Evolutionary conservation across 2,329 filamentous ascomycete species (phyloP).

Genomic region (Talaromyces marneffei): DNA sequence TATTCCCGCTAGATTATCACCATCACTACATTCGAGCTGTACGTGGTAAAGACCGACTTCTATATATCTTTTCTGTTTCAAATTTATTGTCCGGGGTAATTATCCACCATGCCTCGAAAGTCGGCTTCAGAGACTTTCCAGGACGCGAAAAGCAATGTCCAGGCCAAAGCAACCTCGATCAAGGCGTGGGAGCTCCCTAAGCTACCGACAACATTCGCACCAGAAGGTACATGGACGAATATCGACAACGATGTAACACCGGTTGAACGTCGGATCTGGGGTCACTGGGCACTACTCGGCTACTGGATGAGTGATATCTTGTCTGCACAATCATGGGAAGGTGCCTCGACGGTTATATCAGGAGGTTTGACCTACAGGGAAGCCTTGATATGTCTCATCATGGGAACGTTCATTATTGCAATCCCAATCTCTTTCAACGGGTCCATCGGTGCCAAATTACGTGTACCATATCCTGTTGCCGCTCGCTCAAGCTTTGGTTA

Average conservation of each 20-base stretch:
- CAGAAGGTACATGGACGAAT: conserved; percentile 29
- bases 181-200: conserved; percentile 39
- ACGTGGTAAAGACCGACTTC: neutral
- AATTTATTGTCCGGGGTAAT: neutral
- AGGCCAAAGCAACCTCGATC: neutral
- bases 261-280: conserved; percentile 42
- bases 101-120: neutral
- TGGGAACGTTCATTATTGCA: conserved; percentile 5
- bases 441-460: conserved; percentile 22
- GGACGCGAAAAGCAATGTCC: neutral
- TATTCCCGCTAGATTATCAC: neutral
- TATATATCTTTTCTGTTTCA: neutral
- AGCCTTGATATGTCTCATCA: conserved; percentile 16
- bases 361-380: conserved; percentile 41
- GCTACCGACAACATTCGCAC: conserved; percentile 31
- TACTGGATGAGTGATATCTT: conserved; percentile 46
- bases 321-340: conserved; percentile 43
- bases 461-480: conserved; percentile 28
- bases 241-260: conserved; percentile 44
- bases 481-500: conserved; percentile 31
- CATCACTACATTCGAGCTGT: neutral
- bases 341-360: conserved; percentile 44
- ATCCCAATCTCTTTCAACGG: conserved; percentile 18
- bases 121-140: neutral
- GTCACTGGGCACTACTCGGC: conserved; percentile 35